phyloP scores from a whole-genome alignment of 768 basidiomycete genomes.

The Termitomyces sp. region DNA sequence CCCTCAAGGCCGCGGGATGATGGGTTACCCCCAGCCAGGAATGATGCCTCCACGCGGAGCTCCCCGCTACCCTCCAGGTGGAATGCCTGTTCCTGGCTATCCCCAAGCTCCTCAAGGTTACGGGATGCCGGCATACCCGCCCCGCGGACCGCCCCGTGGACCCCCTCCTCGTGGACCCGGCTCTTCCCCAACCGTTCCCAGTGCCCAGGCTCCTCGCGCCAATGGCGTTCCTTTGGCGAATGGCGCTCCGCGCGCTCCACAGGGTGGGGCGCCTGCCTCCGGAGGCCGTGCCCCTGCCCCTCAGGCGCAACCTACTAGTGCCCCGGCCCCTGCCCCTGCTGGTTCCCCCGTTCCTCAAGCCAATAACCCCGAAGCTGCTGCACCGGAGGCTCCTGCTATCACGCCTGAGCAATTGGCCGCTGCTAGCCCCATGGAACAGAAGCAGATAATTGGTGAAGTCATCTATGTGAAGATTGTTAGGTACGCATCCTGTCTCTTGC shows the following conservation, averaged over 20 bases:
- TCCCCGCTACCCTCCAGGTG: constrained; percentile 26
- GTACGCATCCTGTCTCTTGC: constrained; percentile 42
- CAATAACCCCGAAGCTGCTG: constrained; percentile 39
- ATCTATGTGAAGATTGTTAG: constrained; percentile 87
- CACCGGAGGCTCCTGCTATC: constrained; percentile 38
- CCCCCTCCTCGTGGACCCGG: constrained; percentile 67
- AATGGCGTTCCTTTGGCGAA: constrained; percentile 57
- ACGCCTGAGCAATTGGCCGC: constrained; percentile 47
- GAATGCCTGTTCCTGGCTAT: constrained; percentile 70
- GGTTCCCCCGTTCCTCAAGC: constrained; percentile 27
- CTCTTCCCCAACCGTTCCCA: constrained; percentile 64
- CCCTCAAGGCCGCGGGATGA: constrained; percentile 74
- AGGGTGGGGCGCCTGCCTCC: constrained; percentile 41
- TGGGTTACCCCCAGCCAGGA: constrained; percentile 82
- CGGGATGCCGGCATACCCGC: constrained; percentile 64
- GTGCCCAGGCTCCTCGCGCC: constrained; percentile 60
- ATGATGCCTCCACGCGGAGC: constrained; percentile 86
- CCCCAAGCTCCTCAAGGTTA: constrained; percentile 72
- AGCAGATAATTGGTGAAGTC: constrained; percentile 98
- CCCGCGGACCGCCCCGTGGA: constrained; percentile 51
- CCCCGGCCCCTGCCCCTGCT: constrained; percentile 40
- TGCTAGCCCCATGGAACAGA: constrained; percentile 84
- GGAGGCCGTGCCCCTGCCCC: constrained; percentile 37
- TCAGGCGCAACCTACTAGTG: constrained; percentile 33
- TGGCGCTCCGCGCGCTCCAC: constrained; percentile 39